phyloP scores from a whole-genome alignment of 805 yeast species.

The Wickerhamomyces bisporus region DNA sequence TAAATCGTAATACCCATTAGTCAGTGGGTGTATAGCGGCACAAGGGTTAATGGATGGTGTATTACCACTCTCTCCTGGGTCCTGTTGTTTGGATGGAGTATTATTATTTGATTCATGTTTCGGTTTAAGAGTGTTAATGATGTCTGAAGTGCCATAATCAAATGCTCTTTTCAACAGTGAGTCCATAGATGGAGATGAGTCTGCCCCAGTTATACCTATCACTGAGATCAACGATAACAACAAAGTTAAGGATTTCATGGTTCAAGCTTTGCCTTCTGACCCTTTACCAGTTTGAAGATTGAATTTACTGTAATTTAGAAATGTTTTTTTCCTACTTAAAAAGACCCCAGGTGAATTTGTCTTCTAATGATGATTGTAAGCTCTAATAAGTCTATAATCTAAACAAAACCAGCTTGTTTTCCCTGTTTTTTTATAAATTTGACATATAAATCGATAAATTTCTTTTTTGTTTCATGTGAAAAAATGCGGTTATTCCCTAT shows the following conservation, averaged over 20 bases:
- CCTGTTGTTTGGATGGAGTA: constrained; percentile 4
- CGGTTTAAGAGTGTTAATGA: constrained; percentile 9
- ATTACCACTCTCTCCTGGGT: constrained; percentile 8
- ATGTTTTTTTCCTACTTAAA: too few species aligned
- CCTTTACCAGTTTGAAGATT: too few species aligned
- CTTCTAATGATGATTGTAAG: too few species aligned
- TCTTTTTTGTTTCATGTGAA: too few species aligned
- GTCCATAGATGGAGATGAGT: neutral
- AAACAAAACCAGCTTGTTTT: too few species aligned
- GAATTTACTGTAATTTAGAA: too few species aligned
- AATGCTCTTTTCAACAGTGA: constrained; percentile 7
- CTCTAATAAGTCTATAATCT: too few species aligned
- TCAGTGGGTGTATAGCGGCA: constrained; percentile 36
- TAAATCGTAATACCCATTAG: constrained; percentile 34
- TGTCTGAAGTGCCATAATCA: constrained; percentile 19
- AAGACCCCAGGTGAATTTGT: too few species aligned
- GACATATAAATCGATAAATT: too few species aligned
- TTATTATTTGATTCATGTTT: constrained; percentile 1
- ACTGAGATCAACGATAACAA: neutral
- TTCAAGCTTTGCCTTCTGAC: too few species aligned
- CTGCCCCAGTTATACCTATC: neutral
- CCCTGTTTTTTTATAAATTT: too few species aligned
- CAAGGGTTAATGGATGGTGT: constrained; percentile 29
- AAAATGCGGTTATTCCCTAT: too few species aligned
- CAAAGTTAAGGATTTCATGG: neutral